A percentile compares a stretch with the other conserved stretches of the same genome.
phyloP scores from a whole-genome alignment of 1,139 yeast species.

The Pichia sp. region DNA sequence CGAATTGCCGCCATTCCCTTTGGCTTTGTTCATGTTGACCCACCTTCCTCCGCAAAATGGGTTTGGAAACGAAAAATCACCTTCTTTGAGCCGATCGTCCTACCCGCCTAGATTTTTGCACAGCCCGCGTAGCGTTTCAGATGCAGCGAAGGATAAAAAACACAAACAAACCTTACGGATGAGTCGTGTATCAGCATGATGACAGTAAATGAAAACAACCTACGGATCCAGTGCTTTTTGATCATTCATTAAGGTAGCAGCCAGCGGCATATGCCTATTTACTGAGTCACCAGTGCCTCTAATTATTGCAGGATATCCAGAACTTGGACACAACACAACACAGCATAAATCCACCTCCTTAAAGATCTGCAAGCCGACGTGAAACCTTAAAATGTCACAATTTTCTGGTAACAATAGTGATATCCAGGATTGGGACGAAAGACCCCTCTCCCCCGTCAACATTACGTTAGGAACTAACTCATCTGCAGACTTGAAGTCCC shows the following conservation, averaged over 20 bases:
- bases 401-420: neutral
- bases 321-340: neutral
- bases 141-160: neutral
- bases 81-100: no score
- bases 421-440: slow-evolving; percentile 11
- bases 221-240: no score
- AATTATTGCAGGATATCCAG: no score
- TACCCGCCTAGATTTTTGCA: neutral
- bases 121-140: neutral
- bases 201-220: no score
- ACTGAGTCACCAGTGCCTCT: neutral
- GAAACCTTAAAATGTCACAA: neutral
- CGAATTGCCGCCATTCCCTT: no score
- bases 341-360: no score
- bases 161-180: neutral
- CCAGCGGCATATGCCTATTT: neutral
- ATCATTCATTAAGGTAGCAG: no score
- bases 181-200: neutral
- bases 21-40: no score
- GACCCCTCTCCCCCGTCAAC: slow-evolving; percentile 3
- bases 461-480: slow-evolving; percentile 12
- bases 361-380: neutral
- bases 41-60: no score
- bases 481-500: slow-evolving; percentile 49
- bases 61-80: no score